Conservation (phyloP, 345 rosid genomes). For the Eucalyptus erythrocorys region DNA sequence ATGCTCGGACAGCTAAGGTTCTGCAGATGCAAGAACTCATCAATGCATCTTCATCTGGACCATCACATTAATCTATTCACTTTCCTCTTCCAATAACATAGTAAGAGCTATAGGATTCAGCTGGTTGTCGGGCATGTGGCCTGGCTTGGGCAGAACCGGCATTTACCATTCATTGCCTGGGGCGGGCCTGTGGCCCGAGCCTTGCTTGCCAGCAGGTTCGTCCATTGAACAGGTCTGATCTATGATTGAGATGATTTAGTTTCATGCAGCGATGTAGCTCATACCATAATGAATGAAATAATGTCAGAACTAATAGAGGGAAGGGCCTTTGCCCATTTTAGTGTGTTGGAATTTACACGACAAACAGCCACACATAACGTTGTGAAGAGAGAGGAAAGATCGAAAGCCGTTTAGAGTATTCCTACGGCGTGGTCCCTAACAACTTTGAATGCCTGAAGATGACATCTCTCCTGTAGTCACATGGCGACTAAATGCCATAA, state of each 20-base stretch:
- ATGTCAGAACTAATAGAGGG: not conserved
- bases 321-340: not conserved
- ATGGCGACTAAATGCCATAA: not conserved
- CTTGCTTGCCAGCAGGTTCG: not conserved
- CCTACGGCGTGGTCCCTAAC: not conserved
- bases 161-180: not conserved
- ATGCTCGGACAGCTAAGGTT: not conserved
- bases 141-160: not conserved
- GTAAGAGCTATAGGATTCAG: not conserved
- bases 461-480: not conserved
- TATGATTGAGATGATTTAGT: not conserved
- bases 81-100: not conserved
- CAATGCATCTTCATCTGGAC: not conserved
- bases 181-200: not conserved
- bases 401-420: not conserved
- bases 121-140: not conserved
- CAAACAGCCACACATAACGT: not conserved
- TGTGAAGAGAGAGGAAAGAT: not conserved
- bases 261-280: not conserved
- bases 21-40: not conserved
- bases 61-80: not conserved
- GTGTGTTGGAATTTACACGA: not conserved
- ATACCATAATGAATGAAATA: not conserved
- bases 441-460: not conserved
- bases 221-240: not conserved